Base-by-base conservation (phyloP, 441 rosid species). In the Sinapis alba region DNA sequence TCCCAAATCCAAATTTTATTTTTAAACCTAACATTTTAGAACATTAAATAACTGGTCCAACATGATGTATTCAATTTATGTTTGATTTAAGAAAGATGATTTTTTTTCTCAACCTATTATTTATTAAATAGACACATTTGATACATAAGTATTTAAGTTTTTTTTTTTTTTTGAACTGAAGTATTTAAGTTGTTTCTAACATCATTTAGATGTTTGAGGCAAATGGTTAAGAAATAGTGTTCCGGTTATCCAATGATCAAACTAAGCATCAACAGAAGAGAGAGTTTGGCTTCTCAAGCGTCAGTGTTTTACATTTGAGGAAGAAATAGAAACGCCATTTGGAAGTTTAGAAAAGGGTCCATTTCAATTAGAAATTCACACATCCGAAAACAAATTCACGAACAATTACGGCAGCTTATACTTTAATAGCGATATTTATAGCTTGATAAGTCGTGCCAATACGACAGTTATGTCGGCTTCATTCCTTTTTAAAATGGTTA, bases 391-490 rank as follows among this genome's bases (percentile, higher is more conserved):
- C 30, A 56, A 72, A 73, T 54, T 54, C 24, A 57, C 18, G 16
- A 73, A n/a, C 51, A 8, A n/a, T 6, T 43, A 64, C 12, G 32
- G 32, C 21, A 15, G 11, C 12, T 27, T 59, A 59, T 18, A 64
- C 36, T 50, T 20, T 27, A n/a, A 38, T 57, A 8, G 19, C 6
- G 36, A 58, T 26, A 13, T 6, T 27, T 56, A n/a, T n/a, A 64
- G 3, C 64, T 56, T 62, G 7, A 63, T 43, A 65, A 38, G 64
- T 56, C 71, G 12, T 73, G 45, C 45, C 43, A 41, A 41, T 41
- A 13, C 5, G 28, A 75, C 65, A 68, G 62, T 53, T 68, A 57
- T 75, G 65, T 69, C 74, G 58, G 63, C 36, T 53, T 62, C 69
- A 3, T 26, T 75, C 56, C 21, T 50, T 53, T 68, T 68, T 0